Base-by-base conservation (phyloP, 202 grass and related monocot genomes). In the Carex arenaria region DNA sequence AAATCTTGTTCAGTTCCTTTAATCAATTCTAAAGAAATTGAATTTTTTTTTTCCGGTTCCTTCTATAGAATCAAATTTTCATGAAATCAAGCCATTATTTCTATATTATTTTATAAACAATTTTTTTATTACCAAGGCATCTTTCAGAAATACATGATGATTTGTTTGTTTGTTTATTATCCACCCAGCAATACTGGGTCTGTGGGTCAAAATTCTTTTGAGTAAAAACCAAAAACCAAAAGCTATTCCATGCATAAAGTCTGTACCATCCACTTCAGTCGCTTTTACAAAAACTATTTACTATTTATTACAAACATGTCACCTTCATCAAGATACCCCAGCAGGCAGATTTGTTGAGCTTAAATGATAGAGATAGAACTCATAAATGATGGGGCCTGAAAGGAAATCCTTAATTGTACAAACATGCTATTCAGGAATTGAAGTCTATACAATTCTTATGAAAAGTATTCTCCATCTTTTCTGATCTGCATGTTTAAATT, bases 261-360 rank as follows among this genome's bases (percentile, higher is more conserved):
- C 15, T 45, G 42, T 82, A 76, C 19, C 18, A 56, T 76, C 72
- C 72, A 32, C 49, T 76, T 76, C 23, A 76, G 52, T 56, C 13
- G 57, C 49, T 56, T 56, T 55, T 20, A 76, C 26, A 76, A 32
- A 67, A 32, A 67, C 31, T 40, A 67, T 67, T 76, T 55, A 1
- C 10, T 76, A n/a, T 56, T 56, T 76, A n/a, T 56, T 76, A 76
- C 72, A 76, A 56, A 13, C 5, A 34, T 34, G 74, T 78, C 54
- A 36, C 74, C 53, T 78, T 78, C 51, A 76, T 56, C 72, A 36
- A 69, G 26, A 56, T 76, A 56, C 51, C 51, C 68, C 40, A 49
- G 47, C 26, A 56, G 31, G 17, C 15, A 56, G 5, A 56, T 22
- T 78, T 78, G 54, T 4, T 78, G 17, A 78, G 38, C 54, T 53